These are phyloP conservation scores for Ogataea salicorniae DNA, from an alignment of 805 yeast species.

Conservation along the genomic window DNA sequence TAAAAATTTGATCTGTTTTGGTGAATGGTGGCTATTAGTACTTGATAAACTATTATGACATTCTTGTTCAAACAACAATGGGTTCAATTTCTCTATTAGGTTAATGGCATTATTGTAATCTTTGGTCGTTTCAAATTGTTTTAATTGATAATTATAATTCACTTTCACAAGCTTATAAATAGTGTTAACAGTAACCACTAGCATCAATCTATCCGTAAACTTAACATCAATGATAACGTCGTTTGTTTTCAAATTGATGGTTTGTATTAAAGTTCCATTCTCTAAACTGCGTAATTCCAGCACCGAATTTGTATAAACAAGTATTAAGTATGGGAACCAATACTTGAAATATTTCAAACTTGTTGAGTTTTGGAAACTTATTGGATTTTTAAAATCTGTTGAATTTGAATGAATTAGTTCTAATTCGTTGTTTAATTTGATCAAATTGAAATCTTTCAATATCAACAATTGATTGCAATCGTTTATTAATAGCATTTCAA, in stretches of 20 bases:
- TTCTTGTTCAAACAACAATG: constrained; percentile 18
- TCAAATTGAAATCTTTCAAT: constrained; percentile 21
- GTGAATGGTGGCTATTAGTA: constrained; percentile 13
- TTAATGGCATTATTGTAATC: constrained; percentile 41
- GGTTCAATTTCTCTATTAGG: constrained; percentile 32
- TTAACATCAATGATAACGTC: constrained; percentile 14
- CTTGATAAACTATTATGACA: neutral
- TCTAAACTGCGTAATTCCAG: constrained; percentile 34
- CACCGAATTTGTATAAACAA: constrained; percentile 26
- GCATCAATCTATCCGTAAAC: constrained; percentile 23
- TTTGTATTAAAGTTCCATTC: constrained; percentile 33
- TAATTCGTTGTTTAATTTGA: constrained; percentile 19
- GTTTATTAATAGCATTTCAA: constrained; percentile 19
- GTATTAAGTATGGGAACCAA: constrained; percentile 37
- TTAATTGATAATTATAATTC: constrained; percentile 31
- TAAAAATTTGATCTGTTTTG: constrained; percentile 28
- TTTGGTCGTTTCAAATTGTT: constrained; percentile 24
- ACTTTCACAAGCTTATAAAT: constrained; percentile 25
- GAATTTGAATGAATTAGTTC: constrained; percentile 18
- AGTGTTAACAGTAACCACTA: constrained; percentile 25
- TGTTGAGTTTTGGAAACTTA: constrained; percentile 5
- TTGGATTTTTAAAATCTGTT: constrained; percentile 18
- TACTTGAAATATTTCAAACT: constrained; percentile 21
- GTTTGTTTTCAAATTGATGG: constrained; percentile 1
- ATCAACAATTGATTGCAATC: constrained; percentile 23